Percentiles rank a stretch among this genome's conserved stretches.
These are phyloP conservation scores for Sutorius eximius DNA, from an alignment of 1,284 basidiomycete genomes.

Conservation along the genomic window DNA sequence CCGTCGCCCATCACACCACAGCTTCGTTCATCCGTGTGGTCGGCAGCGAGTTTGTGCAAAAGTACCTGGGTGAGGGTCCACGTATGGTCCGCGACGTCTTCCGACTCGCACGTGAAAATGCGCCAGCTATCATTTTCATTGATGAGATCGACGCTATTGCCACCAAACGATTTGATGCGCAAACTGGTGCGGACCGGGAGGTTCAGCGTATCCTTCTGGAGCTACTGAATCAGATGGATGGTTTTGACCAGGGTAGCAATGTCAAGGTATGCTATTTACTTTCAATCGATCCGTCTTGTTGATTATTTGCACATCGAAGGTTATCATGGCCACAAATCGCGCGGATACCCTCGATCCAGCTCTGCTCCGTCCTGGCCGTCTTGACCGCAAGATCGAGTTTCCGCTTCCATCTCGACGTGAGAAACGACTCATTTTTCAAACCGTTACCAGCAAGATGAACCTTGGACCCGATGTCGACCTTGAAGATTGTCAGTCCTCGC, in stretches of 20 bases:
- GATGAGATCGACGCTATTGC: slow-evolving; percentile 99
- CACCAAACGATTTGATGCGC: slow-evolving; percentile 99
- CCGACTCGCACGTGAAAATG: slow-evolving; percentile 94
- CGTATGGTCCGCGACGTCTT: slow-evolving; percentile 99
- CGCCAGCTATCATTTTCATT: slow-evolving; percentile 99
- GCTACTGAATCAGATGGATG: slow-evolving; percentile 99
- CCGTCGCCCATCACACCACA: slow-evolving; percentile 96
- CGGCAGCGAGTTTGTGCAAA: slow-evolving; percentile 98
- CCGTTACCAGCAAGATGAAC: slow-evolving; percentile 97
- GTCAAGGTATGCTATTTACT: slow-evolving; percentile 74
- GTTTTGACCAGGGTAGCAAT: slow-evolving; percentile 98
- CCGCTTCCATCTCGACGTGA: slow-evolving; percentile 93
- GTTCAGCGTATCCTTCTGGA: slow-evolving; percentile 99
- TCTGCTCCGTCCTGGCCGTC: slow-evolving; percentile 92
- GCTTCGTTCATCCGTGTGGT: slow-evolving; percentile 98
- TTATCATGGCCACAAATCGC: slow-evolving; percentile 98
- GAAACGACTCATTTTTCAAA: slow-evolving; percentile 98
- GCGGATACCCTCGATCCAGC: slow-evolving; percentile 97
- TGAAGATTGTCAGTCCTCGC: slow-evolving; percentile 81
- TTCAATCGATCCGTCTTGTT: background rate
- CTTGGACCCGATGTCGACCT: slow-evolving; percentile 96
- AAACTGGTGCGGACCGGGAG: slow-evolving; percentile 98
- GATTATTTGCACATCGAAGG: slow-evolving; percentile 47
- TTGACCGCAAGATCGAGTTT: slow-evolving; percentile 99
- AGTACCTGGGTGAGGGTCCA: slow-evolving; percentile 98